These are phyloP conservation scores for Dactylellina sp. DNA, from an alignment of 2,329 filamentous ascomycete species.

Conservation along the genomic window DNA sequence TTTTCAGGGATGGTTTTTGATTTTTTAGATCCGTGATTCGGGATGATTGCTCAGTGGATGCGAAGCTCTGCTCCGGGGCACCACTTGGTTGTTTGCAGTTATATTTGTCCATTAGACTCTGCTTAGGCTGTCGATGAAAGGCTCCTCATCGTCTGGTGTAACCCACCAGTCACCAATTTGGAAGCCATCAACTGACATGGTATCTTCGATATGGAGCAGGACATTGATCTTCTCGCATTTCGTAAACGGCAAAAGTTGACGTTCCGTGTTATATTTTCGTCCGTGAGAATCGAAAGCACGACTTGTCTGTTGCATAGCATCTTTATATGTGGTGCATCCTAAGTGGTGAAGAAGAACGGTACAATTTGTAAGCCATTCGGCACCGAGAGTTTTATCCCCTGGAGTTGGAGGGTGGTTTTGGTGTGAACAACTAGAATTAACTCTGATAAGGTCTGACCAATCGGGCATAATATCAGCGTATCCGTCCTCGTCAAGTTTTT, in stretches of 20 bases:
- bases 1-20: no score
- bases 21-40: no score
- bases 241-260: not conserved
- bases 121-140: not conserved
- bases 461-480: not conserved
- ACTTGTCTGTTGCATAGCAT: not conserved
- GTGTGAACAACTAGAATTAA: not conserved
- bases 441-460: not conserved
- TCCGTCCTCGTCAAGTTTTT: not conserved
- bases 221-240: slow-evolving; percentile 15
- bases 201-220: slow-evolving; percentile 18
- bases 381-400: not conserved
- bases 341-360: slow-evolving; percentile 16
- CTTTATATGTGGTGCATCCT: not conserved
- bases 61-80: no score
- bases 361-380: slow-evolving; percentile 15
- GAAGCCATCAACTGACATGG: slow-evolving; percentile 9
- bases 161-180: slow-evolving; percentile 36
- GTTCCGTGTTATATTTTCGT: slow-evolving; percentile 1
- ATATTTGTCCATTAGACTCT: no score
- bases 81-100: no score
- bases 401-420: not conserved
- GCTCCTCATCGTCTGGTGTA: slow-evolving; percentile 11
- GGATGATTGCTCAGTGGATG: no score
- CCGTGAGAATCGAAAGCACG: slow-evolving; percentile 10